Evolutionary conservation across 108 stramenopile species (phyloP).

Genomic region (Cyclotella cryptica): DNA sequence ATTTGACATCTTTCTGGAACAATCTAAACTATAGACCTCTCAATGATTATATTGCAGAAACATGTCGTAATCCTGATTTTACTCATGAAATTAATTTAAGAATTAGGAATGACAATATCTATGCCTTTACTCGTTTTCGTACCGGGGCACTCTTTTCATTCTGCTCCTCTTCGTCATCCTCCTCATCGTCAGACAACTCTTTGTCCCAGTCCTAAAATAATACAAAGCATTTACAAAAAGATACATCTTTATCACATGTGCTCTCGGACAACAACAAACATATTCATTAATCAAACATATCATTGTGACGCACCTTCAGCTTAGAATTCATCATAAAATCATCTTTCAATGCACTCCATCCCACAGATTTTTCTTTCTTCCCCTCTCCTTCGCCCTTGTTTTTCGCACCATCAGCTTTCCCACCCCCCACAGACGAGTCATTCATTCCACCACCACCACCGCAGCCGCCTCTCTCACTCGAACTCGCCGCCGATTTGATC

Average conservation of each 20-base stretch:
- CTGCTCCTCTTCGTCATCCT: slow-evolving; percentile 25
- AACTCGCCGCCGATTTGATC: slow-evolving; percentile 70
- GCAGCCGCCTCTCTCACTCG: too few relatives aligned
- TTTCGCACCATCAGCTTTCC: slow-evolving; percentile 1
- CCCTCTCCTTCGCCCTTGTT: slow-evolving; percentile 17
- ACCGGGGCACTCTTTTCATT: neutral
- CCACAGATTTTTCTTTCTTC: slow-evolving; percentile 15
- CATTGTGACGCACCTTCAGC: slow-evolving; percentile 39
- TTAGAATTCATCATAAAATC: slow-evolving; percentile 82
- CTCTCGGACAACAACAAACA: neutral
- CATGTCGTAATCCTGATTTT: too few relatives aligned
- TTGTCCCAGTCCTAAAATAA: slow-evolving; percentile 71
- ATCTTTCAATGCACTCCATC: slow-evolving; percentile 88
- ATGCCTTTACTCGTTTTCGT: neutral
- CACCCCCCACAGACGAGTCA: neutral
- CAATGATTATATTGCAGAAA: too few relatives aligned
- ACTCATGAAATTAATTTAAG: too few relatives aligned
- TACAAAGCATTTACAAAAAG: neutral
- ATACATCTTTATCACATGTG: neutral
- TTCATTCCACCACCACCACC: neutral
- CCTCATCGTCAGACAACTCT: slow-evolving; percentile 73
- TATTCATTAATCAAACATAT: neutral
- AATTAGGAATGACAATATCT: too few relatives aligned
- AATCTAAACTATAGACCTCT: neutral
- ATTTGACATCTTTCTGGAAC: too few relatives aligned